Evolutionary conservation across 495 filamentous ascomycete genomes (phyloP), one percentile per base, ranked within the genome.

Genomic region (Clavariopsis aquatica): DNA sequence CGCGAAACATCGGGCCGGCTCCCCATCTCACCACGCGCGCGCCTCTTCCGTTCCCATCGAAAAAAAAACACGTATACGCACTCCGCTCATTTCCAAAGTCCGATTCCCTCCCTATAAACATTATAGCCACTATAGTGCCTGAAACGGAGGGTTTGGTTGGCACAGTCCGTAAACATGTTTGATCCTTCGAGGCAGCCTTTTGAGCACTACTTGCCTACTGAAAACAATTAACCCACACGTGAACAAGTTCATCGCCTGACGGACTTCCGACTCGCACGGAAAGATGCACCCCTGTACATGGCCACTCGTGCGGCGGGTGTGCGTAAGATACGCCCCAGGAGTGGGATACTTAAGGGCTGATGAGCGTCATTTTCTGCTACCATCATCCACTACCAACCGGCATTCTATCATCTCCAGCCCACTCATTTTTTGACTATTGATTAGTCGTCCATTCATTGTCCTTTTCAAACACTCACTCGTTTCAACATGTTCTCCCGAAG

Each of bases 361-460:
- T 43, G 9, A 17, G 38, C 38, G 38, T 12, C 31, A n/a, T n/a
- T 17, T 15, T 6, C 38, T 10, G 38, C 13, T 2, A 17, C 38
- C 38, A 43, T 43, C 15, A 9, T 43, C 15, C 15, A 10, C 38
- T 15, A 43, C n/a, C 15, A 9, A 43, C 15, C 38, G n/a, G 38
- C 38, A 43, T 43, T 43, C 38, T 15, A 3, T 43, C 38, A 3
- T 43, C 31, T 43, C n/a, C 13, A 3, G 38, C n/a, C 12, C 38
- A 43, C 15, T 43, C 38, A 7, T 43, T 6, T 43, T 26, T 52
- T 52, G 49, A 52, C 49, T 52, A 52, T 22, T 28, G 49, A 15
- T 15, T 52, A 52, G 49, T 52, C 49, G 49, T 52, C 49, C 49
- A 52, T 29, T 52, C 49, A 26, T 52, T 52, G 49, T 22, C 15